Evolutionary conservation across 2,329 filamentous ascomycete genomes (phyloP).

Genomic region (Xylariaceae sp.): DNA sequence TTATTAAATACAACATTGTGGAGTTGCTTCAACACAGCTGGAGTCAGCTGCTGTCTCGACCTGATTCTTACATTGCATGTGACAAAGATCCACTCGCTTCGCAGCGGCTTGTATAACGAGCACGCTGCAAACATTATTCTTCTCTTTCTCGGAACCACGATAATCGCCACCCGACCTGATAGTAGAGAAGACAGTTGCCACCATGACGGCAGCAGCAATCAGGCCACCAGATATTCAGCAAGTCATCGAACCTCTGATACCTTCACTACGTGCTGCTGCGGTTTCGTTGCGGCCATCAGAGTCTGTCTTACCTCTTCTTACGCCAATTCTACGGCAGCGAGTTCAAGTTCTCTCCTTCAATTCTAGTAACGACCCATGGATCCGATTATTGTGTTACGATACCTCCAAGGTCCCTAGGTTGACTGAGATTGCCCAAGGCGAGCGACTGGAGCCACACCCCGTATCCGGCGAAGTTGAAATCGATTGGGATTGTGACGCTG

Average conservation of each 20-base stretch:
- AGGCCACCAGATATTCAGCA: constrained; percentile 52
- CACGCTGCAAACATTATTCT: background rate
- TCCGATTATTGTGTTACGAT: constrained; percentile 75
- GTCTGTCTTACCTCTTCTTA: constrained; percentile 64
- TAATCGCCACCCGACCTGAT: too few relatives aligned
- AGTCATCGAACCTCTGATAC: constrained; percentile 62
- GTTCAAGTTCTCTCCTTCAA: constrained; percentile 67
- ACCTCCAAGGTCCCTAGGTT: constrained; percentile 61
- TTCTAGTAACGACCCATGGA: constrained; percentile 69
- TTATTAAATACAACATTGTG: constrained; percentile 4
- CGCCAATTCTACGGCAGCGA: constrained; percentile 69
- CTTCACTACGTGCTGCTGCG: constrained; percentile 64
- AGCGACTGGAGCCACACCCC: constrained; percentile 78
- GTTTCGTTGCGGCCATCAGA: constrained; percentile 63
- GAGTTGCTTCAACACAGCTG: constrained; percentile 1
- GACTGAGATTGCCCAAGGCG: constrained; percentile 64
- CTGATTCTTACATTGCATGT: constrained; percentile 20
- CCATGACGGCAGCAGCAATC: constrained; percentile 43
- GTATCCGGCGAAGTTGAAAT: constrained; percentile 81
- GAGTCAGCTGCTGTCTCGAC: constrained; percentile 1
- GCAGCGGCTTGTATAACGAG: constrained; percentile 1
- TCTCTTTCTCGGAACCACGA: background rate
- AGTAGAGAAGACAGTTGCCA: too few relatives aligned
- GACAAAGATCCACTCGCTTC: constrained; percentile 25
- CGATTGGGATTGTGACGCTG: constrained; percentile 69